phyloP scores from a whole-genome alignment of 768 basidiomycete genomes.

The Mycena olivaceomarginata region DNA sequence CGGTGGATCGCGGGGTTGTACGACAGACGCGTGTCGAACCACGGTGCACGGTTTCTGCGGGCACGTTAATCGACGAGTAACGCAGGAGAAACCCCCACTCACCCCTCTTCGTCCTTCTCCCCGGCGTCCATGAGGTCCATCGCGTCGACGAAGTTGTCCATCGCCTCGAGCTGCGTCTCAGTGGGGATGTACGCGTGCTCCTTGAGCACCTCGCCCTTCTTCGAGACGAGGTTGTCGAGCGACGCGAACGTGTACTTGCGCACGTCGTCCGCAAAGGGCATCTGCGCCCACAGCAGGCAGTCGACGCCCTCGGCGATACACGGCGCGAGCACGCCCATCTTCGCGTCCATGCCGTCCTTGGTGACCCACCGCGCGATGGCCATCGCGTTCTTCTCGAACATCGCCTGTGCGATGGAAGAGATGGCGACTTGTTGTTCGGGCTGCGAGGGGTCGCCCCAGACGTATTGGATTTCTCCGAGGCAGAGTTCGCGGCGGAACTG shows the following conservation, averaged over 20 bases:
- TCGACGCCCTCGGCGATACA: conserved; percentile 80
- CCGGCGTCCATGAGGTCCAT: conserved; percentile 91
- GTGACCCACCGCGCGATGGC: conserved; percentile 92
- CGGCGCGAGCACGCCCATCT: conserved; percentile 88
- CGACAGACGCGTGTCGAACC: conserved; percentile 87
- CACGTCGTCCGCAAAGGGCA: conserved; percentile 97
- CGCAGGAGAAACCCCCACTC: conserved; percentile 40
- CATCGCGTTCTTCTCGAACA: conserved; percentile 78
- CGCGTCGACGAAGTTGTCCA: conserved; percentile 91
- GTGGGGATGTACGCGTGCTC: conserved; percentile 92
- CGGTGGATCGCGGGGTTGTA: conserved; percentile 95
- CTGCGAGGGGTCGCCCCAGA: conserved; percentile 84
- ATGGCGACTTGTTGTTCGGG: conserved; percentile 88
- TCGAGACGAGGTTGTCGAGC: conserved; percentile 82
- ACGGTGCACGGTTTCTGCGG: conserved; percentile 75
- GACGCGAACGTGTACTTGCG: conserved; percentile 92
- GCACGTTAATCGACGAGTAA: conserved; percentile 10
- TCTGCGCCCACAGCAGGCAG: conserved; percentile 91
- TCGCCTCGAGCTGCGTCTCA: conserved; percentile 82
- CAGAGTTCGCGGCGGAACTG: conserved; percentile 90
- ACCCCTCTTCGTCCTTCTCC: conserved; percentile 88
- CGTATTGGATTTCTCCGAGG: conserved; percentile 91
- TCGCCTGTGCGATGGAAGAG: conserved; percentile 91
- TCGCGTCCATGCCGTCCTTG: conserved; percentile 84
- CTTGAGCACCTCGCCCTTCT: conserved; percentile 82